These are phyloP conservation scores for Geotrichum candidum DNA, from an alignment of 1,139 yeast species.

Conservation along the genomic window DNA sequence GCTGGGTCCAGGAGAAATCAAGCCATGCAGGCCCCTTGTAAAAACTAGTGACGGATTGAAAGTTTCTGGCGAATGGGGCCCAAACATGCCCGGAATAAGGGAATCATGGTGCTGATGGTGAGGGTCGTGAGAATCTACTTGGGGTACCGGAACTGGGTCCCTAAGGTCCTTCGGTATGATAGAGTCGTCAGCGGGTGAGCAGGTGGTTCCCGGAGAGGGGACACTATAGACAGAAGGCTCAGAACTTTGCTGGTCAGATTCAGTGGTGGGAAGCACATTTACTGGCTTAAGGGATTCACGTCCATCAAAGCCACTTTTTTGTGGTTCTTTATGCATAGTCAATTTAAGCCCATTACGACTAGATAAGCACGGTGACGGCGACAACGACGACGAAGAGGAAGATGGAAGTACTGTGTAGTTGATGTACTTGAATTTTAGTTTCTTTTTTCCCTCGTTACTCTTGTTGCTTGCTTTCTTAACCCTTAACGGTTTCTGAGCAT, in stretches of 20 bases:
- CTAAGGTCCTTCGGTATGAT: not conserved
- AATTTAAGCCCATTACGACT: not conserved
- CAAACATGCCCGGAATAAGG: not conserved
- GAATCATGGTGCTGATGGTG: not conserved
- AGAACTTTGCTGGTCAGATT: not conserved
- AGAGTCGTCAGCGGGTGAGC: not conserved
- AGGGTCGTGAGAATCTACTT: not conserved
- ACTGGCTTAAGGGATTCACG: not conserved
- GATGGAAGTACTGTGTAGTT: not conserved
- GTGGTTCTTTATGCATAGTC: not conserved
- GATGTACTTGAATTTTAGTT: not conserved
- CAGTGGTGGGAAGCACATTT: not conserved
- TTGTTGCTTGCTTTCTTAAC: not conserved
- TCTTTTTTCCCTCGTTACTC: not conserved
- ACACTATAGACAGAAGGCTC: not conserved
- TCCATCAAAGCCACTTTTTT: not conserved
- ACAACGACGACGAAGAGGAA: not conserved
- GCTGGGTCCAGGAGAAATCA: not conserved
- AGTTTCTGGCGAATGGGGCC: not conserved
- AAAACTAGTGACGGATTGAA: not conserved
- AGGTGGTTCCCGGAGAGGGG: not conserved
- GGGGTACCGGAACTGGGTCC: not conserved
- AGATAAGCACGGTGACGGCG: not conserved
- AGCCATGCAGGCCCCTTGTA: not conserved
- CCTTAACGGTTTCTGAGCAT: not conserved